phyloP scores from a whole-genome alignment of 352 stramenopile species.

The Pythium volutum region DNA sequence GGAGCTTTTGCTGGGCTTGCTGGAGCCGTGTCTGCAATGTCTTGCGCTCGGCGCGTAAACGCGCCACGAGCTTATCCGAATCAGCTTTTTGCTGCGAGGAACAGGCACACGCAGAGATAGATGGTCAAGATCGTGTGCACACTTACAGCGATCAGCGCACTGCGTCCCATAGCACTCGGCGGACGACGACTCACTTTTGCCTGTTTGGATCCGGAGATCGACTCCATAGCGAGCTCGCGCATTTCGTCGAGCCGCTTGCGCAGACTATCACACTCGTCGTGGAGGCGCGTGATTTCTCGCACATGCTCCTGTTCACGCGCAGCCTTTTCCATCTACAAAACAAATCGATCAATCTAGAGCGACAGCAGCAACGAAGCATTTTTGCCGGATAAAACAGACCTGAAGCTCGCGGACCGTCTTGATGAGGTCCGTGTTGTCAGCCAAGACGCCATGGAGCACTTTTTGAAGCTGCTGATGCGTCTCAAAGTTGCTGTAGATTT shows the following conservation, averaged over 20 bases:
- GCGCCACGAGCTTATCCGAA: constrained; percentile 33
- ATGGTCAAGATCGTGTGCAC: constrained; percentile 25
- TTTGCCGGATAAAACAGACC: constrained; percentile 31
- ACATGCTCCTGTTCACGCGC: constrained; percentile 23
- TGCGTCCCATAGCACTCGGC: constrained; percentile 1
- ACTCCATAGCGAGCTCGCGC: constrained; percentile 19
- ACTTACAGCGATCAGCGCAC: constrained; percentile 16
- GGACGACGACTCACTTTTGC: constrained; percentile 27
- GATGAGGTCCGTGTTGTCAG: constrained; percentile 58
- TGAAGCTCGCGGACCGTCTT: constrained; percentile 62
- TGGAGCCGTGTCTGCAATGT: constrained; percentile 47
- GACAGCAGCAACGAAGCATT: not conserved
- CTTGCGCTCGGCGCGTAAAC: constrained; percentile 41
- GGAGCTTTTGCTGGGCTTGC: constrained; percentile 50
- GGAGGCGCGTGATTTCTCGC: constrained; percentile 41
- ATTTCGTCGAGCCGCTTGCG: constrained; percentile 28
- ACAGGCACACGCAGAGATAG: constrained; percentile 30
- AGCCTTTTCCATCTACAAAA: constrained; percentile 24
- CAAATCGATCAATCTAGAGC: constrained; percentile 15
- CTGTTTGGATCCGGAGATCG: constrained; percentile 16
- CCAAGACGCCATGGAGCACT: constrained; percentile 45
- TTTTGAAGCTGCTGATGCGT: constrained; percentile 37
- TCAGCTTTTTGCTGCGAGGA: constrained; percentile 45
- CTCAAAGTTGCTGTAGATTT: constrained; percentile 15
- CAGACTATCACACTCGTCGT: constrained; percentile 39